Base-by-base conservation (phyloP, 129 eudicot species). In the Artemisia tridentata region DNA sequence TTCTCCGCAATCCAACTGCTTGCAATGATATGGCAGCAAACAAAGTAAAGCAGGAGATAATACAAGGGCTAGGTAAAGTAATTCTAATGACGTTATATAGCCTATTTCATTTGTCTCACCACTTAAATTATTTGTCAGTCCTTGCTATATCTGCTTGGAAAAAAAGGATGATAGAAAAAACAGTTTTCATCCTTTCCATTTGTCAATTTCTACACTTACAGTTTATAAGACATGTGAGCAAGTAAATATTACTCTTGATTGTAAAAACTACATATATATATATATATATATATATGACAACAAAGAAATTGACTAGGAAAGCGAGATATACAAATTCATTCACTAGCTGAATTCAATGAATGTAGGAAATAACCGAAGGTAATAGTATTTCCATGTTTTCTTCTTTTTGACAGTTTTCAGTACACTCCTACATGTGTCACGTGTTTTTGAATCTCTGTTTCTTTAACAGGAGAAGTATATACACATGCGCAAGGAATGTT, bases 31-130 rank as follows among this genome's bases (percentile, higher is more conserved):
- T 77, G 78, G 82, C 87, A 56, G 79, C 91, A 19, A 78, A 75
- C 78, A 95, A 88, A 83, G 90, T 86, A 74, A 90, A 95, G 86
- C 99, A 95, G 86, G 99, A 95, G 88, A 95, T 88, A 74, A 63
- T 95, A 52, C 96, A 90, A 57, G 92, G 96, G 64, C 92, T 95
- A 79, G 99, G 99, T 95, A 95, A 2, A 38, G 78, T 79, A 25
- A 17, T 59, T 69, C 49, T 0, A 41, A 49, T 23, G 59, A 61
- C 48, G 71, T 72, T 48, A 54, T 51, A 63, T 41, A 14, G 13
- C 38, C 18, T 58, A 45, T 50, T 55, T 19, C 56, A 15, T 15
- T 51, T 51, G 18, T 51, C 4, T 15, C 45, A 38, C 45, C 45
- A 7, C 45, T 38, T 38, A 11, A 38, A 7, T 38, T 38, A 38